Base-by-base conservation (phyloP, 75 land plant genomes). In the Pseudotsuga menziesii region DNA sequence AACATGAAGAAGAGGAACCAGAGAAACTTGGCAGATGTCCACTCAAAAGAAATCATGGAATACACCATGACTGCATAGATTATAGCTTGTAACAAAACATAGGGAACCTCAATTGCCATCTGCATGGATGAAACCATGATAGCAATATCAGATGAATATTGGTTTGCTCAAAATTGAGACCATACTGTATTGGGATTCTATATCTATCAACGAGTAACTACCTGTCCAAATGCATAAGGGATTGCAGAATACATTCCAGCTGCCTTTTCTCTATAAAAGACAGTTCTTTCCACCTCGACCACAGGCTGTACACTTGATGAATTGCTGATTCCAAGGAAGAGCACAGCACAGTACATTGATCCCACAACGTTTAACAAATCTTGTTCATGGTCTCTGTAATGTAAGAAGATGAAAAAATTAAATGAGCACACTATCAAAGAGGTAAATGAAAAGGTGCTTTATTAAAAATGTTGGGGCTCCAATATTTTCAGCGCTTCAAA, bases 1-100 rank as follows among this genome's bases (percentile, higher is more conserved):
- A 80, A 96, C 64, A 72, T 80, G 57, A 90, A 62, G 80, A 84
- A 93, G 77, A 79, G 85, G 78, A 91, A 95, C 98, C 96, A 93
- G 57, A 83, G 78, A 82, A 91, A 93, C 63, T 95, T 95, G 22
- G 83, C 78, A 0, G 83, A 92, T 16, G 85, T 85, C 98, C 98
- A 95, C 73, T 93, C 81, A 54, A 95, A 95, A 70, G 83, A 78
- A 57, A 95, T 78, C 98, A 95, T 93, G 44, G 75, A 29, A 27
- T 82, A 85, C 9, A 79, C 72, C 27, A 82, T 76, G 15, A 57
- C 15, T 4, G 76, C 74, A 74, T 82, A 85, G 15, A 83, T n/a
- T 23, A 75, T 23, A 22, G 76, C 16, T 62, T 85, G 87, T 14
- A 74, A 4, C 25, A 83, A 54, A 26, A 78, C 74, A 66, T 82